Evolutionary conservation across 2,329 filamentous ascomycete genomes (phyloP).

Genomic region (Colletotrichum tropicale): DNA sequence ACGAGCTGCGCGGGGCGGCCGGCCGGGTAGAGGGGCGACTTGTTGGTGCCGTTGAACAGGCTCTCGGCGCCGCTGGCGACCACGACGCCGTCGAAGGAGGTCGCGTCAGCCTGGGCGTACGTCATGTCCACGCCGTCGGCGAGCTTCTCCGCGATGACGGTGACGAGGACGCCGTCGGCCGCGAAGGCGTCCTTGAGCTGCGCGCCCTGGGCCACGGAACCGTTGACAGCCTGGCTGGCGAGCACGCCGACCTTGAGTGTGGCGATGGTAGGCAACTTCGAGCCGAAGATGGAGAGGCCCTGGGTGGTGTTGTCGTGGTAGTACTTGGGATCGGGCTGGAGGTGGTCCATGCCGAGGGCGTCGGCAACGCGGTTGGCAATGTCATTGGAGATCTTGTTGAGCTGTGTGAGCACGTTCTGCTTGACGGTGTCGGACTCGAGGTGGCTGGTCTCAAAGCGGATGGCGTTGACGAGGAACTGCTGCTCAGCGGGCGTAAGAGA

Average conservation of each 20-base stretch:
- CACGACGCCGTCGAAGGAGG: slow-evolving; percentile 67
- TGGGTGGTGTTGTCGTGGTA: slow-evolving; percentile 73
- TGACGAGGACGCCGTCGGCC: slow-evolving; percentile 56
- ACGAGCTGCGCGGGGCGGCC: slow-evolving; percentile 69
- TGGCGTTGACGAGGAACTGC: slow-evolving; percentile 74
- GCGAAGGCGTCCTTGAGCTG: slow-evolving; percentile 54
- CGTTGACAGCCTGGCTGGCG: slow-evolving; percentile 43
- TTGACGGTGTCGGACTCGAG: slow-evolving; percentile 62
- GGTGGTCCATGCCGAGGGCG: slow-evolving; percentile 64
- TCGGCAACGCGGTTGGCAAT: slow-evolving; percentile 67
- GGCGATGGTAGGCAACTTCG: slow-evolving; percentile 63
- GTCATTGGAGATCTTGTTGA: slow-evolving; percentile 72
- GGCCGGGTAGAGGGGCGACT: slow-evolving; percentile 64
- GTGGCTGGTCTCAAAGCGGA: slow-evolving; percentile 72
- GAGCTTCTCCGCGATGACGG: slow-evolving; percentile 66
- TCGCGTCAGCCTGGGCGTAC: slow-evolving; percentile 69
- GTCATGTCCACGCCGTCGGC: slow-evolving; percentile 61
- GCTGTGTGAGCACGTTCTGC: slow-evolving; percentile 68
- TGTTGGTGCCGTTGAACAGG: slow-evolving; percentile 50
- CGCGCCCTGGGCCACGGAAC: slow-evolving; percentile 52
- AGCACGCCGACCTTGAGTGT: slow-evolving; percentile 70
- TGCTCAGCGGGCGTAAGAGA: slow-evolving; percentile 69
- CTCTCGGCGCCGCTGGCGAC: slow-evolving; percentile 57
- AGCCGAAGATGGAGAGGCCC: slow-evolving; percentile 63
- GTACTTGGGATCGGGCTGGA: slow-evolving; percentile 63